These are phyloP conservation scores for Reticulascus tulasneorum DNA, from an alignment of 2,329 filamentous ascomycete species.

Conservation along the genomic window DNA sequence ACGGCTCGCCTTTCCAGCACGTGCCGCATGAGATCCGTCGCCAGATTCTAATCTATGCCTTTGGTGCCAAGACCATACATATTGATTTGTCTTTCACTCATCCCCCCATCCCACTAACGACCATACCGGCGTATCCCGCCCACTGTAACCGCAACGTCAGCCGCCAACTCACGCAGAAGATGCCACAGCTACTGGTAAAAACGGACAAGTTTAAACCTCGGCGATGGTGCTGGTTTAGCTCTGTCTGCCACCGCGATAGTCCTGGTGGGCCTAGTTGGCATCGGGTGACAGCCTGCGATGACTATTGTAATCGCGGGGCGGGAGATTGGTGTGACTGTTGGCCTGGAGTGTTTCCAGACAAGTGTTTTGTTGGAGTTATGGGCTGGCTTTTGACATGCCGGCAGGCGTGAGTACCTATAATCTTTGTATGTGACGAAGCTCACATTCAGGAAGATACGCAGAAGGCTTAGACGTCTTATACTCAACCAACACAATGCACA, in stretches of 20 bases:
- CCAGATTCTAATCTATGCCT: conserved; percentile 22
- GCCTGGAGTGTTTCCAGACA: conserved; percentile 2
- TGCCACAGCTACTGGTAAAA: too few relatives aligned
- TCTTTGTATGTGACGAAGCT: neutral
- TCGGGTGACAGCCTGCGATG: neutral
- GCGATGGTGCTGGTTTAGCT: conserved; percentile 7
- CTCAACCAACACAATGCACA: conserved; percentile 11
- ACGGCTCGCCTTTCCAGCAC: conserved; percentile 6
- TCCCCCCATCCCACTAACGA: too few relatives aligned
- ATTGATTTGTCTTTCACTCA: conserved; percentile 19
- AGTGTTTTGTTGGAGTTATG: conserved; percentile 7
- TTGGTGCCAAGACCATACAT: conserved; percentile 18
- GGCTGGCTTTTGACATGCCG: conserved; percentile 10
- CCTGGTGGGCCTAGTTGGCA: neutral
- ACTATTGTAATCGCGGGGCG: neutral
- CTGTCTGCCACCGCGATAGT: conserved; percentile 3
- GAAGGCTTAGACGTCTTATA: conserved; percentile 12
- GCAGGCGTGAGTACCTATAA: conserved; percentile 3
- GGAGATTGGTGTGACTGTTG: neutral
- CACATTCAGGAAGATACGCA: conserved; percentile 4
- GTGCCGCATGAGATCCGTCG: conserved; percentile 29
- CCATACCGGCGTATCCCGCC: too few relatives aligned
- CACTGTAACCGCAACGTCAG: too few relatives aligned
- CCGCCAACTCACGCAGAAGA: neutral
- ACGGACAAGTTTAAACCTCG: neutral